These are phyloP conservation scores for Claviceps monticola DNA, from an alignment of 2,329 filamentous ascomycete species.

Conservation along the genomic window DNA sequence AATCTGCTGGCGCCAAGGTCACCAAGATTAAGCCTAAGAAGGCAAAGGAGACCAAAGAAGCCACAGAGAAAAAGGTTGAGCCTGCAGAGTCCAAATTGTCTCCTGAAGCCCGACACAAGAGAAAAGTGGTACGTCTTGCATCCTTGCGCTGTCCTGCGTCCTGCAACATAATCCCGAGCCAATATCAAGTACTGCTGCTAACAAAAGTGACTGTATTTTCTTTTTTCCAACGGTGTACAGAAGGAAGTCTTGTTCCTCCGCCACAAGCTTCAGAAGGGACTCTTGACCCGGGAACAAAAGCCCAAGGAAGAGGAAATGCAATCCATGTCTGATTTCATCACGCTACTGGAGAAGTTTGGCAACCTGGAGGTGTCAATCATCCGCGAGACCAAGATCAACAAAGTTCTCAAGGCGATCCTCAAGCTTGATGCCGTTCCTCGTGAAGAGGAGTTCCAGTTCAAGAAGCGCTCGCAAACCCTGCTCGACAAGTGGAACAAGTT, in stretches of 20 bases:
- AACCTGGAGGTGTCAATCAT: constrained; percentile 86
- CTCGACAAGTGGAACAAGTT: constrained; percentile 84
- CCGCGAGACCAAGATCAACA: constrained; percentile 90
- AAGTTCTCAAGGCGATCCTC: constrained; percentile 87
- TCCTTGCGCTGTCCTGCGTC: neutral
- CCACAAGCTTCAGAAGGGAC: constrained; percentile 88
- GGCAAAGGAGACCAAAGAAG: constrained; percentile 40
- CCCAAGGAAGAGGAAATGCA: constrained; percentile 82
- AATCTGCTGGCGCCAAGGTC: constrained; percentile 39
- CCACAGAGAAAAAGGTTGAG: constrained; percentile 43
- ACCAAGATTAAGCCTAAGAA: constrained; percentile 46
- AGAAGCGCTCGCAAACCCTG: constrained; percentile 63
- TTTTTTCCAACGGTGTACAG: constrained; percentile 19
- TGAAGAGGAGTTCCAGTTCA: constrained; percentile 84
- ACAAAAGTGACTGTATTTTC: neutral
- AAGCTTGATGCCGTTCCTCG: constrained; percentile 76
- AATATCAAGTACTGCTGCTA: neutral
- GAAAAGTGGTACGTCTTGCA: constrained; percentile 40
- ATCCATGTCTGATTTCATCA: constrained; percentile 61
- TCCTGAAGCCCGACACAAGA: constrained; percentile 40
- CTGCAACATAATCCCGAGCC: neutral
- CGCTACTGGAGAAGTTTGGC: constrained; percentile 63
- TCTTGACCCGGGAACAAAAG: constrained; percentile 68
- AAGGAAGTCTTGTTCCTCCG: constrained; percentile 82
- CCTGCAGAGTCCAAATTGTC: constrained; percentile 44